Evolutionary conservation across 345 rosid species (phyloP).

Genomic region (Turnera subulata): DNA sequence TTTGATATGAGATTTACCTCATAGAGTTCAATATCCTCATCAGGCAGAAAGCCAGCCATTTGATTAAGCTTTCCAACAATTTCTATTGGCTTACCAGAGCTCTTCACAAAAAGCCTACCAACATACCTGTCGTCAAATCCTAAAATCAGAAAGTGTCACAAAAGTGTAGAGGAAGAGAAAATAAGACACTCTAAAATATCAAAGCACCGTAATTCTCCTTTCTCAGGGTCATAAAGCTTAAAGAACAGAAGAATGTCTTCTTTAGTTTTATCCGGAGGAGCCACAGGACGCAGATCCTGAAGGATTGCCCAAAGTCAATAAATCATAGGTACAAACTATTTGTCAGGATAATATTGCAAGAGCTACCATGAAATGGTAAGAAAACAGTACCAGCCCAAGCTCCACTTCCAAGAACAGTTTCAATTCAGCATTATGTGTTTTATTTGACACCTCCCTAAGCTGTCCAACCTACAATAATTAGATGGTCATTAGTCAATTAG

Average conservation of each 20-base stretch:
- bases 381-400: slow-evolving; percentile 54
- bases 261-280: slow-evolving; percentile 56
- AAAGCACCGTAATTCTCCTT: slow-evolving; percentile 74
- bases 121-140: slow-evolving; percentile 51
- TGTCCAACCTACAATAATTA: slow-evolving; percentile 72
- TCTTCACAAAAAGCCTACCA: slow-evolving; percentile 82
- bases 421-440: slow-evolving; percentile 70
- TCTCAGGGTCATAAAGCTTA: slow-evolving; percentile 84
- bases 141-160: slow-evolving; percentile 16
- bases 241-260: slow-evolving; percentile 88
- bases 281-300: slow-evolving; percentile 70
- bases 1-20: slow-evolving; percentile 49
- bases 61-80: slow-evolving; percentile 63
- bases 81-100: slow-evolving; percentile 74
- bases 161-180: not conserved
- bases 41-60: slow-evolving; percentile 88
- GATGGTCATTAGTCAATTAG: not conserved
- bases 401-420: slow-evolving; percentile 90
- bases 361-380: not conserved
- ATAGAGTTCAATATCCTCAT: slow-evolving; percentile 81
- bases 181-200: not conserved
- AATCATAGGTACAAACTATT: not conserved
- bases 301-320: slow-evolving; percentile 4
- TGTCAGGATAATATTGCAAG: not conserved
- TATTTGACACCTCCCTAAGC: slow-evolving; percentile 76